A percentile compares a stretch with the other conserved stretches of the same genome.
Evolutionary conservation across 805 yeast species (phyloP).

Genomic region (Tetrapisispora iriomotensis): DNA sequence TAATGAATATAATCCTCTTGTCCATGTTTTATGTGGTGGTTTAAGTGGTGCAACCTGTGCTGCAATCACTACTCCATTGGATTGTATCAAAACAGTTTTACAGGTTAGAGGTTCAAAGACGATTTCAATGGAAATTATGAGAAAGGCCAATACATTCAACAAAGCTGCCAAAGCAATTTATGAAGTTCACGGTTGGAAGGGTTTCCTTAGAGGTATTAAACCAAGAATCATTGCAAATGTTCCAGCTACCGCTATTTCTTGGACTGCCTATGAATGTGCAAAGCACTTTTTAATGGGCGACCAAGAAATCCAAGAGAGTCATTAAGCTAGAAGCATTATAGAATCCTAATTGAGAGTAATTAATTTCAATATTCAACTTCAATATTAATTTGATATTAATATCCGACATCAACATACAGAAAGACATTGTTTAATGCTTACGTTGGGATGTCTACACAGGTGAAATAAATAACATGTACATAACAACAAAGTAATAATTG

Average conservation of each 20-base stretch:
- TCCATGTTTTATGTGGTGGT: slow-evolving; percentile 90
- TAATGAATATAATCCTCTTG: slow-evolving; percentile 72
- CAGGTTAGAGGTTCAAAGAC: slow-evolving; percentile 62
- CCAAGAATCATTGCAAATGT: slow-evolving; percentile 90
- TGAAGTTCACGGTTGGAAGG: slow-evolving; percentile 47
- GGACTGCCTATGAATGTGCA: slow-evolving; percentile 99
- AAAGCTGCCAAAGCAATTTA: slow-evolving; percentile 69
- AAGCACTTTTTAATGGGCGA: slow-evolving; percentile 36
- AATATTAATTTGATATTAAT: neutral
- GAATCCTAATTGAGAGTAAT: neutral
- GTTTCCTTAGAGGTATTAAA: slow-evolving; percentile 75
- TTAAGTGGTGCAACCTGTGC: slow-evolving; percentile 94
- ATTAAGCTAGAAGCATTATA: slow-evolving; percentile 1
- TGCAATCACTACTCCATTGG: slow-evolving; percentile 92
- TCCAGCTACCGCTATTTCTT: slow-evolving; percentile 95
- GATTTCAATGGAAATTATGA: slow-evolving; percentile 32
- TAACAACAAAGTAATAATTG: too few species aligned
- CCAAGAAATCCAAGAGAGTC: neutral
- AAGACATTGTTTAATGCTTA: too few species aligned
- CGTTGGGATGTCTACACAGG: too few species aligned
- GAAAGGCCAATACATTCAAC: slow-evolving; percentile 53
- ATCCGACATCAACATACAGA: too few species aligned
- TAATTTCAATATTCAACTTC: neutral
- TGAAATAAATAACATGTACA: too few species aligned
- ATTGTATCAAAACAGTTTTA: slow-evolving; percentile 83